Conservation (phyloP, 306 rosid genomes). For the Acacia acuminata region DNA sequence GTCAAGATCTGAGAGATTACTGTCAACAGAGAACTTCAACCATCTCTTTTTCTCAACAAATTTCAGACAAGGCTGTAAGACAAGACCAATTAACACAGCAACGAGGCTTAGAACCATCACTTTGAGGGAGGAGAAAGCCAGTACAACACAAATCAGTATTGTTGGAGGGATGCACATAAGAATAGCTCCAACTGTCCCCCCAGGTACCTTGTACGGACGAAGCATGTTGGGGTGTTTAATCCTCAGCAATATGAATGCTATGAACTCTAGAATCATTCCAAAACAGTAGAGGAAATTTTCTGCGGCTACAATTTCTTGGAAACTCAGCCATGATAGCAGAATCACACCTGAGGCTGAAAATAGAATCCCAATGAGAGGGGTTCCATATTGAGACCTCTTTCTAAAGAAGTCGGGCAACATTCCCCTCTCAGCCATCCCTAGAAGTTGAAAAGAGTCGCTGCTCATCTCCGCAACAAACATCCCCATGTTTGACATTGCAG, state of each 20-base stretch:
- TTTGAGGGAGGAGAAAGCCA: constrained; percentile 59
- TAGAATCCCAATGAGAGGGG: constrained; percentile 69
- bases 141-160: constrained; percentile 56
- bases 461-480: constrained; percentile 90
- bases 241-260: constrained; percentile 67
- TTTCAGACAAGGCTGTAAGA: constrained; percentile 60
- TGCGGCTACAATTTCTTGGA: constrained; percentile 75
- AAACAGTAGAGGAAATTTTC: constrained; percentile 85
- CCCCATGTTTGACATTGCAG: constrained; percentile 88
- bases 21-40: constrained; percentile 60
- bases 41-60: constrained; percentile 54
- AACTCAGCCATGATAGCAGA: constrained; percentile 73
- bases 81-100: constrained; percentile 61
- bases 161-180: constrained; percentile 74
- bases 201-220: constrained; percentile 72
- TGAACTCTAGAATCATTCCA: constrained; percentile 82
- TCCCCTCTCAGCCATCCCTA: constrained; percentile 89
- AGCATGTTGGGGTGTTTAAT: constrained; percentile 57
- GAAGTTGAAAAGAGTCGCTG: constrained; percentile 86
- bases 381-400: constrained; percentile 66
- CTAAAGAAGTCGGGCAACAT: constrained; percentile 69
- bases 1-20: constrained; percentile 55
- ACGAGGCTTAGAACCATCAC: constrained; percentile 52
- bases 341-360: constrained; percentile 81
- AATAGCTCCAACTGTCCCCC: constrained; percentile 60